Evolutionary conservation across 2,329 filamentous ascomycete genomes (phyloP).

Genomic region (Arthrinium puccinioides): DNA sequence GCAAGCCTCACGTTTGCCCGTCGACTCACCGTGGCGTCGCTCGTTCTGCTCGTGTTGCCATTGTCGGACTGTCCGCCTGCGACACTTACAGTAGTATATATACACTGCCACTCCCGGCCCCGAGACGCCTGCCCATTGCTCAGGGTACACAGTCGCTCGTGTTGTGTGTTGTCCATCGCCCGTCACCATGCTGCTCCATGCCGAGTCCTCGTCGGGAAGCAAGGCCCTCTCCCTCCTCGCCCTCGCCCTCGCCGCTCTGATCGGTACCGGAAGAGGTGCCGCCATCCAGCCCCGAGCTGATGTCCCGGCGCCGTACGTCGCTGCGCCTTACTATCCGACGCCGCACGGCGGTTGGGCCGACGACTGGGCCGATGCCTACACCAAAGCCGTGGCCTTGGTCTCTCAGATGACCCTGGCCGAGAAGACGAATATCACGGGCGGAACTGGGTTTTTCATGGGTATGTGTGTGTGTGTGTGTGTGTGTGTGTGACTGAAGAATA

Average conservation of each 20-base stretch:
- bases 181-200: conserved; percentile 14
- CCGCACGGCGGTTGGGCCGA: conserved; percentile 65
- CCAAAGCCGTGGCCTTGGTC: conserved; percentile 61
- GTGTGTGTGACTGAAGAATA: conserved; percentile 13
- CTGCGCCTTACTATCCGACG: conserved; percentile 63
- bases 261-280: conserved; percentile 10
- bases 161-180: too few species aligned
- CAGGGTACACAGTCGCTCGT: too few species aligned
- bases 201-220: conserved; percentile 15
- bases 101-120: too few species aligned
- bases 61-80: too few species aligned
- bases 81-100: too few species aligned
- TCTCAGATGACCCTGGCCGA: conserved; percentile 72
- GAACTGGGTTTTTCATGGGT: conserved; percentile 67
- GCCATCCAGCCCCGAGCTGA: conserved; percentile 16
- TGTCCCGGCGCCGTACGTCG: conserved; percentile 29
- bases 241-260: conserved; percentile 8
- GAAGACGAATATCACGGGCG: conserved; percentile 71
- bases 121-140: too few species aligned
- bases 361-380: conserved; percentile 63
- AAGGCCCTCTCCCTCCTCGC: conserved; percentile 15
- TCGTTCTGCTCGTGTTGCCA: too few species aligned
- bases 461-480: too few species aligned
- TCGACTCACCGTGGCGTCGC: too few species aligned
- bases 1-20: too few species aligned